Percentiles rank a stretch among this genome's conserved stretches.
Conservation (phyloP, 768 basidiomycete genomes). For the Gelatoporia subvermispora region DNA sequence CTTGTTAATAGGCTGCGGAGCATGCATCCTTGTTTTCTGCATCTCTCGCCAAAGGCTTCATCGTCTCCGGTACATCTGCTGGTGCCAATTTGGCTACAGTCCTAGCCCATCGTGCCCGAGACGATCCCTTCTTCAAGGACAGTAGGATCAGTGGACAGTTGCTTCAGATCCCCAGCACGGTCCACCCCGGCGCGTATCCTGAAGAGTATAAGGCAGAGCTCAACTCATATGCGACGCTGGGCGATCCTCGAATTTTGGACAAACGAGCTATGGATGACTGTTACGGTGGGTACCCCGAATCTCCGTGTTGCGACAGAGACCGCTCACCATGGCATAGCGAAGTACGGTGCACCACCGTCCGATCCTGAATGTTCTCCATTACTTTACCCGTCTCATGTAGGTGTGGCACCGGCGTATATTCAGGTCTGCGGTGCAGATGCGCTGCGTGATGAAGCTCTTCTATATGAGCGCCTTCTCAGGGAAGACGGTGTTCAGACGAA, state of each 20-base stretch:
- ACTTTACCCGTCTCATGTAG: constrained; percentile 14
- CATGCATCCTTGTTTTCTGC: constrained; percentile 4
- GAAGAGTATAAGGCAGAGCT: constrained; percentile 15
- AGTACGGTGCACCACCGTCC: too few relatives aligned
- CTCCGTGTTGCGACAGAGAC: too few relatives aligned
- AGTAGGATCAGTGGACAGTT: constrained; percentile 20
- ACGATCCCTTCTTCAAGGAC: constrained; percentile 16
- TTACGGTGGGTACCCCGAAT: too few relatives aligned
- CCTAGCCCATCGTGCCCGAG: constrained; percentile 15
- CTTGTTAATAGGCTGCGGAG: not conserved
- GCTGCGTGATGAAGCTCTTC: constrained; percentile 24
- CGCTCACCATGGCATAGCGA: too few relatives aligned
- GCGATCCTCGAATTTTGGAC: not conserved
- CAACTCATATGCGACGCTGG: too few relatives aligned
- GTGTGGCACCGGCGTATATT: constrained; percentile 19
- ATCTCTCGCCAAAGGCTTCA: constrained; percentile 13
- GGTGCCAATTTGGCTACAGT: constrained; percentile 18
- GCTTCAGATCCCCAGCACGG: constrained; percentile 16
- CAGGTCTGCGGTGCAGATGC: constrained; percentile 22
- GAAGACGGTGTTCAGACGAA: constrained; percentile 19
- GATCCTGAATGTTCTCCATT: constrained; percentile 16
- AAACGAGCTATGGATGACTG: too few relatives aligned
- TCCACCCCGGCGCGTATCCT: constrained; percentile 12
- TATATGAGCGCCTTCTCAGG: constrained; percentile 20
- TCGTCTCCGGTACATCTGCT: constrained; percentile 18